These are phyloP conservation scores for Rossbeevera mucosa DNA, from an alignment of 768 basidiomycete species.

Conservation along the genomic window DNA sequence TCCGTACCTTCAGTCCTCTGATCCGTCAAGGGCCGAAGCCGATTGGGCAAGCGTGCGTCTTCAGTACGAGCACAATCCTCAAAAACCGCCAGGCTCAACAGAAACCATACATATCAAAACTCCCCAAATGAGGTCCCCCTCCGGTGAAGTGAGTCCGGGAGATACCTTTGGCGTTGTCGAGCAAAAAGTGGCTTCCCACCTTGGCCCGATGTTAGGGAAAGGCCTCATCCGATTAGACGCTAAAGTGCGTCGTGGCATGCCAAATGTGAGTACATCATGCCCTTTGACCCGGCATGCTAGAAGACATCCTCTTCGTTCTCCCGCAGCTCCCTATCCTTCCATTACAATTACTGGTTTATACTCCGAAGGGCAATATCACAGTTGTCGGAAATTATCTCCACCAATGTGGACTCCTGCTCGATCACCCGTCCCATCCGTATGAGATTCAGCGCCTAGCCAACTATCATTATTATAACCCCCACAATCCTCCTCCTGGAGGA, in stretches of 20 bases:
- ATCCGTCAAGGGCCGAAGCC: conserved; percentile 37
- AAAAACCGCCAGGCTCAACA: conserved; percentile 42
- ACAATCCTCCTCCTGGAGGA: conserved; percentile 74
- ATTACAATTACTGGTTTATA: conserved; percentile 84
- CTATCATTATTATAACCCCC: conserved; percentile 83
- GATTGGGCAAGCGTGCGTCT: conserved; percentile 71
- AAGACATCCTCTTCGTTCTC: conserved; percentile 17
- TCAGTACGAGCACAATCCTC: conserved; percentile 62
- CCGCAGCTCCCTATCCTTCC: conserved; percentile 74
- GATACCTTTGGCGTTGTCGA: conserved; percentile 83
- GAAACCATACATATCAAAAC: conserved; percentile 80
- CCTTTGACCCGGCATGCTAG: conserved; percentile 12
- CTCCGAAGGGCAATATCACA: conserved; percentile 87
- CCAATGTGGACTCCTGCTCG: conserved; percentile 62
- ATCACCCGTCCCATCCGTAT: conserved; percentile 72
- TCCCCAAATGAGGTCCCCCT: conserved; percentile 46
- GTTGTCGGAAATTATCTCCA: conserved; percentile 77
- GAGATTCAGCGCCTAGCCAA: conserved; percentile 55
- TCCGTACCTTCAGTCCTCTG: conserved; percentile 53
- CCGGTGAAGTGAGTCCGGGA: conserved; percentile 52
- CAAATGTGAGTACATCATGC: conserved; percentile 47
- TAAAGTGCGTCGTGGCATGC: conserved; percentile 61
- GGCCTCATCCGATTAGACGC: conserved; percentile 79
- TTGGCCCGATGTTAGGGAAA: conserved; percentile 82
- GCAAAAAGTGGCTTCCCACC: conserved; percentile 72